Evolutionary conservation across 176 grass and related monocot species (phyloP), one percentile per base, ranked within the genome.

Genomic region (Puya raimondii): DNA sequence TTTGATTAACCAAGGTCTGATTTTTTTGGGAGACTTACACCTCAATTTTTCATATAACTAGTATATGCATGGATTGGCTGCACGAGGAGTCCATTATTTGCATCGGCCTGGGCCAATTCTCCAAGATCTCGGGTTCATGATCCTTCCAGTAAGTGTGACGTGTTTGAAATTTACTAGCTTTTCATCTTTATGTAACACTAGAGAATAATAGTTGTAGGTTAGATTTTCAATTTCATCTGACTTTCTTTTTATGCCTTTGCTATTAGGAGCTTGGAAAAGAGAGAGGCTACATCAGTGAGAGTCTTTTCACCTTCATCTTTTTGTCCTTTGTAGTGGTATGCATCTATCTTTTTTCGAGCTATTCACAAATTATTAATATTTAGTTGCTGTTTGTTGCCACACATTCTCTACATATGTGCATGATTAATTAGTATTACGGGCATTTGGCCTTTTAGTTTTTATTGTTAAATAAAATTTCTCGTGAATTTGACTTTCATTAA

Each of bases 11-110:
- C 15, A 49, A 47, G 65, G 29, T 47, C 16, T 67, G 4, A 67
- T 47, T 67, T 67, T 10, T 49, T 67, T 67, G 8, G 16, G 29
- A 61, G 33, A 6, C 12, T 61, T n/a, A 56, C 52, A n/a, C 10
- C 15, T 16, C 49, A 29, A 48, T 94, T 76, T 88, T 88, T 4
- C 80, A 50, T 77, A 68, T 85, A 78, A 83, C 61, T 73, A 99
- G 95, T 99, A 99, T 69, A 72, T 94, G 78, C 95, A 99, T 74
- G 95, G 95, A 27, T 70, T 99, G 63, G 90, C 95, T 72, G 85
- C 95, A 81, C 87, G 90, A 84, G 95, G 95, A 80, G 90, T 99
- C 21, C 95, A 99, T 70, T 99, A 91, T 79, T 81, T 99, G 78
- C 95, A 99, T 84, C 90, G 80, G 50, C 95, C 95, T 68, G 85